Base-by-base conservation (phyloP, 2,329 filamentous ascomycete species). In the Colletotrichum sp. region DNA sequence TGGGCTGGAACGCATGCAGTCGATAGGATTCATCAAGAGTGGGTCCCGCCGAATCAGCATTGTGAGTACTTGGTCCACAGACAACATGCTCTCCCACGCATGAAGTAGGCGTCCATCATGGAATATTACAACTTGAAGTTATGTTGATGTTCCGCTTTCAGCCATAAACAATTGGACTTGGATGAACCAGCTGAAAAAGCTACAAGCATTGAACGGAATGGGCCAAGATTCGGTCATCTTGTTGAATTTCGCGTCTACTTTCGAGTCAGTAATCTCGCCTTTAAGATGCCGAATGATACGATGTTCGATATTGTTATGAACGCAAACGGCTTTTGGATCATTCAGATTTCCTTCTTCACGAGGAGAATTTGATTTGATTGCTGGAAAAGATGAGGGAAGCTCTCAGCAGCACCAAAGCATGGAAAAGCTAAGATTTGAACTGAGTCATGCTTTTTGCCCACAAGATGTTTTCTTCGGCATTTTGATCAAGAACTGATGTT, bases 401-500 rank as follows among this genome's bases (percentile, higher is more conserved):
- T 8, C 2, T 26, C n/a, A 8, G 10, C 2, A 52, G 43, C n/a
- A 52, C 1, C n/a, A 13, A 52, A 21, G 3, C 2, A 24, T 1
- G n/a, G 10, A 13, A 21, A 52, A 5, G 43, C 0, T 2, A 52
- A 21, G 12, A 7, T 52, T 52, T 13, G n/a, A 52, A 52, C n/a
- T 24, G n/a, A 52, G n/a, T 52, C n/a, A 52, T 7, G 6, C 6
- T 52, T 52, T 0, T 21, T 13, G 43, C 10, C 43, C 1, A 52
- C 0, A 21, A 7, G 6, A 24, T 8, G 10, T 52, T 13, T 12
- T 7, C 6, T 48, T 48, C 38, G 38, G 9, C 9, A n/a, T 24
- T 21, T 1, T 0, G n/a, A 24, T 4, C n/a, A 21, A 52, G 1
- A 0, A 52, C 6, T 52, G 0, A 21, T 2, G 10, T 52, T 13